Evolutionary conservation across 306 rosid genomes (phyloP), one percentile per base, ranked within the genome.

Genomic region (Geum urbanum): DNA sequence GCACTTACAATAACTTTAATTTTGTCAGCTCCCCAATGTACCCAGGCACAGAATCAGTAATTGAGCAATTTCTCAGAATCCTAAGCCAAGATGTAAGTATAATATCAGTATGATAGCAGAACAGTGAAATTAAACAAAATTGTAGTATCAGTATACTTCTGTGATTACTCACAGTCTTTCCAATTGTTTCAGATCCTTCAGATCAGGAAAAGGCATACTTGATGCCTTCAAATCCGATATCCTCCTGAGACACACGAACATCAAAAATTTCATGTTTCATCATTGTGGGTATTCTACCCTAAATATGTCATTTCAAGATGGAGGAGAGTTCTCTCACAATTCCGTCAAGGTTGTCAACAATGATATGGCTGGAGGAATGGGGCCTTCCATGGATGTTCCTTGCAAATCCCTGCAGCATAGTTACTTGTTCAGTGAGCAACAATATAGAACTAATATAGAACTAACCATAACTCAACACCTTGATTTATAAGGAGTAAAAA

Each of bases 381-480:
- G 91, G 9, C 81, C 89, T 69, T 83, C 96, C 96, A 88, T 78
- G 40, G 86, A 80, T 45, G 96, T 88, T 56, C 97, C 97, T 78
- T 86, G 92, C 69, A 91, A 49, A 79, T 86, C 67, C 81, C 97
- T 91, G 77, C 81, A 35, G n/a, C 35, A 72, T 3, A 69, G 45
- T 71, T 56, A 45, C 22, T 68, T 66, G 15, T 35, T 51, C n/a
- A 32, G 32, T 14, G 9, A 58, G 39, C 22, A 51, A 3, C 0
- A 5, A 52, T 18, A 67, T 51, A 19, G 19, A 44, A 11, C 0
- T 5, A 14, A 41, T 3, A 35, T 44, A 66, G 22, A 52, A 67
- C n/a, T 24, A 53, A 52, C 18, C 39, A 48, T 32, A 11, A 62
- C 10, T 51, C 3, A 37, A 39, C 24, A 61, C 39, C 14, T 47